Conservation (phyloP, 176 grass and related monocot species). For the Carex kokanica region DNA sequence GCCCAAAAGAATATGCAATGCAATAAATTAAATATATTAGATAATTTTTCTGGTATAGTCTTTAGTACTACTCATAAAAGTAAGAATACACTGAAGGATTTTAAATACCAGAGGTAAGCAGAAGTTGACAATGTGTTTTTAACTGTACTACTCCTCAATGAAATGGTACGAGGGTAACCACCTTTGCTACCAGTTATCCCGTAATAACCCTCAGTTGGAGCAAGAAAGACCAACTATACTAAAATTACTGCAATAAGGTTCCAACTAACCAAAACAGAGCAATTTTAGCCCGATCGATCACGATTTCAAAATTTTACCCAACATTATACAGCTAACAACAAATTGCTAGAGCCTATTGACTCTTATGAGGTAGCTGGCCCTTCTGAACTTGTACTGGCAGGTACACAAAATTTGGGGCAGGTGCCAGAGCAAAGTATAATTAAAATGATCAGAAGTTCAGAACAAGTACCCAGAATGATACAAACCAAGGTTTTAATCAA, state of each 20-base stretch:
- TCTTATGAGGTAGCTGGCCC: background rate
- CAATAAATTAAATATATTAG: constrained; percentile 1
- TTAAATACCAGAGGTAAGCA: background rate
- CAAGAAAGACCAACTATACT: background rate
- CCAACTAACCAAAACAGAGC: background rate
- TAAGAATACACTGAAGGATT: background rate
- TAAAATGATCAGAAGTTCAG: background rate
- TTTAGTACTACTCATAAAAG: background rate
- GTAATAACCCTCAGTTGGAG: background rate
- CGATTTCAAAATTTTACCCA: background rate
- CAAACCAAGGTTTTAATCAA: background rate
- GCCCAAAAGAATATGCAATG: background rate
- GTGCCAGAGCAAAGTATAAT: background rate
- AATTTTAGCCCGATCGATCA: background rate
- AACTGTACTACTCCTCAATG: background rate
- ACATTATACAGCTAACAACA: background rate
- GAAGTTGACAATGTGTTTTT: background rate
- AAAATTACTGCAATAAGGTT: background rate
- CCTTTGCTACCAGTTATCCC: background rate
- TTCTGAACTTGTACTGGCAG: background rate
- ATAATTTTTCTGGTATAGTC: background rate
- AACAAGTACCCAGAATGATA: background rate
- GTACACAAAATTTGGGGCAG: background rate
- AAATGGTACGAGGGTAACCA: background rate
- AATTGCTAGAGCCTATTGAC: background rate